Percentiles rank a stretch among this genome's conserved stretches.
Conservation (phyloP, 1,139 yeast genomes). For the Ogataea hybrid region DNA sequence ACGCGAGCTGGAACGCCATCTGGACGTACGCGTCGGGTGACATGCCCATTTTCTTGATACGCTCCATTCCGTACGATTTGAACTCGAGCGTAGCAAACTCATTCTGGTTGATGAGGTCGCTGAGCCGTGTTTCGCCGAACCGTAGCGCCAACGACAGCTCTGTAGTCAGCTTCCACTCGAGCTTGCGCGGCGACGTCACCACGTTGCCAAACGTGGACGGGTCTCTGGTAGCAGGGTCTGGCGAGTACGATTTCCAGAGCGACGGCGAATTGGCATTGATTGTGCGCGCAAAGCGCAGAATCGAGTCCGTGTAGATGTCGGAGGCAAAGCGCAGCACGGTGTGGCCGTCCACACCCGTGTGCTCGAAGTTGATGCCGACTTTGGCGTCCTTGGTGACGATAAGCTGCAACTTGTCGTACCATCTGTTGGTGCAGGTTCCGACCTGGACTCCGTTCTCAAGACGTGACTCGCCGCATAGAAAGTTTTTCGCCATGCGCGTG, state of each 20-base stretch:
- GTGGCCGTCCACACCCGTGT: conserved; percentile 95
- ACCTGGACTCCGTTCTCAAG: conserved; percentile 83
- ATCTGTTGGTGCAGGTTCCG: too few relatives aligned
- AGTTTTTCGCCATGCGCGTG: conserved; percentile 71
- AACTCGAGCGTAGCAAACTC: too few relatives aligned
- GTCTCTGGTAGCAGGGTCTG: conserved; percentile 43
- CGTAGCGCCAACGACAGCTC: conserved; percentile 78
- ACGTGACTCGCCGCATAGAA: conserved; percentile 80
- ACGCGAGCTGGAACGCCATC: too few relatives aligned
- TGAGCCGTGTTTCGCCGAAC: conserved; percentile 86
- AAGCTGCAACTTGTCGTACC: too few relatives aligned
- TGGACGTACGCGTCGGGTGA: too few relatives aligned
- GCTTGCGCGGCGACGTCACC: conserved; percentile 66
- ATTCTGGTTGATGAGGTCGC: conserved; percentile 86
- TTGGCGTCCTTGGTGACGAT: too few relatives aligned
- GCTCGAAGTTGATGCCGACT: conserved; percentile 93
- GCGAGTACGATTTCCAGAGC: conserved; percentile 58
- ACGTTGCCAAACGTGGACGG: conserved; percentile 41
- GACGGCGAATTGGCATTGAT: conserved; percentile 82
- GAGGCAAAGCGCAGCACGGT: conserved; percentile 86
- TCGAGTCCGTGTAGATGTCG: conserved; percentile 89
- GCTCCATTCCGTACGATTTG: too few relatives aligned
- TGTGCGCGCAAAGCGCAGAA: conserved; percentile 78
- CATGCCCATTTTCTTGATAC: too few relatives aligned
- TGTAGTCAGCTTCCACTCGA: conserved; percentile 83